phyloP scores from a whole-genome alignment of 176 grass and related monocot species.

The sorghum (Sorghum bicolor) region DNA sequence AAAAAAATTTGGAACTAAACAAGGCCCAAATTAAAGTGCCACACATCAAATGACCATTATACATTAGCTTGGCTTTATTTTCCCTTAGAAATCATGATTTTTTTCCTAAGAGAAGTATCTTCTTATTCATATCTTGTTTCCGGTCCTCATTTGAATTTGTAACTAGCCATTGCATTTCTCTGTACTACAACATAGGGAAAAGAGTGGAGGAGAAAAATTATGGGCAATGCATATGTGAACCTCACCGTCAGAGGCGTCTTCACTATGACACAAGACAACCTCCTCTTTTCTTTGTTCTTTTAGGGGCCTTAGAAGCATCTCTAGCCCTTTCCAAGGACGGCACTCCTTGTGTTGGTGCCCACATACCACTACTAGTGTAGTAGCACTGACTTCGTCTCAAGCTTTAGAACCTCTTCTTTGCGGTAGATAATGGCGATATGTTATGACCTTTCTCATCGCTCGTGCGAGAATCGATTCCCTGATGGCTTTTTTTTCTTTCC shows the following conservation, averaged over 20 bases:
- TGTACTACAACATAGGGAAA: not conserved
- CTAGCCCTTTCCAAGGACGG: conserved; percentile 45
- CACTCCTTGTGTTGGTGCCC: conserved; percentile 31
- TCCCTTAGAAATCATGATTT: not conserved
- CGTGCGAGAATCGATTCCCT: conserved; percentile 24
- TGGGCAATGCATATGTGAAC: conserved; percentile 36
- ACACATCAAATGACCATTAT: not conserved
- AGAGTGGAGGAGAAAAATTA: not conserved
- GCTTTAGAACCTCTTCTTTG: not conserved
- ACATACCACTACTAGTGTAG: not conserved
- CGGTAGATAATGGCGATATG: not conserved
- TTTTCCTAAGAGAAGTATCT: no score
- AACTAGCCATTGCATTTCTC: not conserved
- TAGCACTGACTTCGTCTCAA: conserved; percentile 9
- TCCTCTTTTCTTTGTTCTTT: conserved; percentile 20
- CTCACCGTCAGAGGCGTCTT: conserved; percentile 24
- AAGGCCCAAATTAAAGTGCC: not conserved
- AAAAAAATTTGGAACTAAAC: no score
- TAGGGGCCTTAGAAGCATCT: conserved; percentile 23
- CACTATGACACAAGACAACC: conserved; percentile 37
- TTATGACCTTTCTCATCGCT: conserved; percentile 4
- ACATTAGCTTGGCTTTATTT: not conserved
- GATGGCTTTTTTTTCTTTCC: not conserved
- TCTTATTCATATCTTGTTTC: no score
- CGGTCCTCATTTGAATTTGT: not conserved